A percentile compares a stretch with the other conserved stretches of the same genome.
These are phyloP conservation scores for Hypoxylon sp. DNA, from an alignment of 2,329 filamentous ascomycete genomes.

Conservation along the genomic window DNA sequence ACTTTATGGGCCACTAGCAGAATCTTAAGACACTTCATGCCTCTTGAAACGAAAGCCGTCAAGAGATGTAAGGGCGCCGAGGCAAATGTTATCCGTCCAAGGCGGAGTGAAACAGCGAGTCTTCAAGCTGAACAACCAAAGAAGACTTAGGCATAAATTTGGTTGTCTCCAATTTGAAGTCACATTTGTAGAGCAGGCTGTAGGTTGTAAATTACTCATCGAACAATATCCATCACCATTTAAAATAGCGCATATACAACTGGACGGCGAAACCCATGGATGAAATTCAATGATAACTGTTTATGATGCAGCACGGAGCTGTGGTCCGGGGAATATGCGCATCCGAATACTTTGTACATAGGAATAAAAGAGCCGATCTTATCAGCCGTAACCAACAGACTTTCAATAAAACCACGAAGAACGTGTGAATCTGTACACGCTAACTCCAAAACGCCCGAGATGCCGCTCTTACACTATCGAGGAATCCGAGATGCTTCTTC, in stretches of 20 bases:
- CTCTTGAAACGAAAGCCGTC: conserved; percentile 28
- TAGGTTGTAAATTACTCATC: no score
- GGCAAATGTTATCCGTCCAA: conserved; percentile 31
- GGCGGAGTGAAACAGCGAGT: conserved; percentile 1
- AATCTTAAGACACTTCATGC: conserved; percentile 39
- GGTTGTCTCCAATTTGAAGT: no score
- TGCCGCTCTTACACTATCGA: conserved; percentile 29
- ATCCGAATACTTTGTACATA: conserved; percentile 3
- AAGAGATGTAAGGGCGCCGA: conserved; percentile 38
- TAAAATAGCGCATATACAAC: neutral
- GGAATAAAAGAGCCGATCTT: conserved; percentile 5
- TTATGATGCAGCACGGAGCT: neutral
- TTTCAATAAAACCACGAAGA: conserved; percentile 19
- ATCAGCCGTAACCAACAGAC: conserved; percentile 6
- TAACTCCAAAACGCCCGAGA: conserved; percentile 35
- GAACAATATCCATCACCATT: no score
- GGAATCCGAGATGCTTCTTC: no score
- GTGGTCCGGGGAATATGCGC: neutral
- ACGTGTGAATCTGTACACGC: conserved; percentile 4
- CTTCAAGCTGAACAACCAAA: neutral
- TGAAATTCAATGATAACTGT: neutral
- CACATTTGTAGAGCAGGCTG: no score
- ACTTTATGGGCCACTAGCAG: conserved; percentile 37
- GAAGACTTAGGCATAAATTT: conserved; percentile 1
- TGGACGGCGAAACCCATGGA: neutral